Evolutionary conservation across 2,329 filamentous ascomycete genomes (phyloP), one percentile per base, ranked within the genome.

Genomic region (Cordyceps sp.): DNA sequence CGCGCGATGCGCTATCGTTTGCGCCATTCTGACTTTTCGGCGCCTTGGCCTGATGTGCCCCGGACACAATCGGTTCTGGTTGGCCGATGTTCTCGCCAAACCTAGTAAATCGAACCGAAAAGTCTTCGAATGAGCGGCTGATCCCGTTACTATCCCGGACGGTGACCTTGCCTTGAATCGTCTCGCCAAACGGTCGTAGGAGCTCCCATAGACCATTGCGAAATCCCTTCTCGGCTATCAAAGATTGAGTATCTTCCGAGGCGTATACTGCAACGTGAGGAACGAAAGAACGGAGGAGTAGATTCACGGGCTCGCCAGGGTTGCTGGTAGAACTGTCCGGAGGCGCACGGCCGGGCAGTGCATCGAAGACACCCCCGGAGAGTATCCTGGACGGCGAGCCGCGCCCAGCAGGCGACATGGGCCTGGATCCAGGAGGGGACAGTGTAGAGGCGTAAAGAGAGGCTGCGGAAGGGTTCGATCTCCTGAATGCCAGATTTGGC

Each of bases 121-220:
- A 98, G 51, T 96, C 85, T 34, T 94, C 88, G 60, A 80, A 88
- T 25, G 73, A 70, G 47, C 74, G 74, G 49, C 84, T 86, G 27
- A 78, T 72, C 8, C 90, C 88, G 42, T 82, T 75, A 48, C 86
- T 94, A 55, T 98, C 90, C 44, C 90, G 66, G 34, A 96, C 78
- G 4, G 81, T 81, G 32, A 98, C 78, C 47, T 90, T 93, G 20
- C 90, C 90, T 31, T 78, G 72, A 1, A 96, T 69, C 13, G 67
- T 71, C 55, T 98, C 90, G 20, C 90, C 90, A 58, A 93, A 98
- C 0, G 90, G 88, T 31, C 88, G 67, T 34, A 98, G 58, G 17
- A 98, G 60, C 52, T 93, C 81, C 62, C 85, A 77, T 30, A 98
- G 64, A 0, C 88, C 86, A 28, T 74, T 68, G 25, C 72, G 62